Evolutionary conservation across 1,284 basidiomycete species (phyloP).

Genomic region (Apiotrichum siamense): DNA sequence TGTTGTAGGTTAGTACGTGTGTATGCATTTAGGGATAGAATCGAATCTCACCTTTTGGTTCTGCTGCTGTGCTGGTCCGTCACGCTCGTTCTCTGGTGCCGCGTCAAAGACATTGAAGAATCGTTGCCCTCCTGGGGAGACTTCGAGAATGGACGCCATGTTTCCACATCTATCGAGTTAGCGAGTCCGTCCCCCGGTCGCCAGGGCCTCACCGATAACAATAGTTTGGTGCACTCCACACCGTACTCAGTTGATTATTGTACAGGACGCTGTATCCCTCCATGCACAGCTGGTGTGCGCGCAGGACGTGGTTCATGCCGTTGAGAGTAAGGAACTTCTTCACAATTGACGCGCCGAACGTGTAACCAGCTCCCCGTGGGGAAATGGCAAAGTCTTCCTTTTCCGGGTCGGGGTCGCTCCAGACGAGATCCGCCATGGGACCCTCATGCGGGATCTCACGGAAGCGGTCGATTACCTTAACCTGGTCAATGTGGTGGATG

Average conservation of each 20-base stretch:
- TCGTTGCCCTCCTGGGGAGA: slow-evolving; percentile 80
- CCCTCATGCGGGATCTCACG: slow-evolving; percentile 99
- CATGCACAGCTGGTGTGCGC: slow-evolving; percentile 99
- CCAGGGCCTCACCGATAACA: slow-evolving; percentile 53
- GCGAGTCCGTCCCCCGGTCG: not conserved
- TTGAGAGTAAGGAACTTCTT: slow-evolving; percentile 94
- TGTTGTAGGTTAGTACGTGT: slow-evolving; percentile 19
- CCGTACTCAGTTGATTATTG: slow-evolving; percentile 89
- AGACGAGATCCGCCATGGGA: slow-evolving; percentile 99
- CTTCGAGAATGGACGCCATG: slow-evolving; percentile 91
- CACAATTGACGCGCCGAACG: slow-evolving; percentile 97
- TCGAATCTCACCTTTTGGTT: slow-evolving; percentile 25
- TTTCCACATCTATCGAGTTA: slow-evolving; percentile 77
- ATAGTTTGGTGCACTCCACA: slow-evolving; percentile 98
- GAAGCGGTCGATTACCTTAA: slow-evolving; percentile 98
- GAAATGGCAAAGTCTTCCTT: slow-evolving; percentile 99
- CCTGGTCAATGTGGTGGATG: slow-evolving; percentile 98
- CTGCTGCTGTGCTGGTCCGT: slow-evolving; percentile 46
- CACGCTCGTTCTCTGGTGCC: slow-evolving; percentile 83
- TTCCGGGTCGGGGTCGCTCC: slow-evolving; percentile 98
- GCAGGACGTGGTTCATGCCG: slow-evolving; percentile 92
- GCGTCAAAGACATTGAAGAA: slow-evolving; percentile 97
- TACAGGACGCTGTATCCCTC: slow-evolving; percentile 95
- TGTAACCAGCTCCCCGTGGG: slow-evolving; percentile 95
- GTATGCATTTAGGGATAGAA: slow-evolving; percentile 1